Conservation (phyloP, 129 eudicot species). For the Oenanthe sinensis region DNA sequence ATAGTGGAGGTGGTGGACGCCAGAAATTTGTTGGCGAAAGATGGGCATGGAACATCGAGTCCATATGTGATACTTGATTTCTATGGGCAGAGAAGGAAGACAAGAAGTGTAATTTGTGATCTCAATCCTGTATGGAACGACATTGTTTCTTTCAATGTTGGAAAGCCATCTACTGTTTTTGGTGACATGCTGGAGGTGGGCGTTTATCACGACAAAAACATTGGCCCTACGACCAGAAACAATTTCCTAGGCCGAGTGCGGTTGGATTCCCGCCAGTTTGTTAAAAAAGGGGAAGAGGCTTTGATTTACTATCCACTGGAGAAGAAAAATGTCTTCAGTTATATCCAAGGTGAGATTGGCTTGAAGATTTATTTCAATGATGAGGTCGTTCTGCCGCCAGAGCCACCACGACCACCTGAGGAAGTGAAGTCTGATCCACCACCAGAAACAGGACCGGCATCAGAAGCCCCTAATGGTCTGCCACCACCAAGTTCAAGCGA, state of each 20-base stretch:
- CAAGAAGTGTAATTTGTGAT: slow-evolving; percentile 51
- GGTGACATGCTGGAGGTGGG: slow-evolving; percentile 83
- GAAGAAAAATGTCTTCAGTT: slow-evolving; percentile 58
- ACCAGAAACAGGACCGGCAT: slow-evolving; percentile 14
- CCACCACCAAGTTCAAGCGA: slow-evolving; percentile 15
- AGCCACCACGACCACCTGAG: slow-evolving; percentile 29
- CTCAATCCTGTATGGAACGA: slow-evolving; percentile 88
- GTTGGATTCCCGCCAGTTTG: slow-evolving; percentile 66
- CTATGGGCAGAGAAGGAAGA: slow-evolving; percentile 70
- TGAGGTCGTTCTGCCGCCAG: slow-evolving; percentile 32
- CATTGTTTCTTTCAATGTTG: slow-evolving; percentile 61
- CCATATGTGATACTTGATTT: slow-evolving; percentile 71
- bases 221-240: slow-evolving; percentile 74
- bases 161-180: slow-evolving; percentile 61
- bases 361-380: slow-evolving; percentile 65
- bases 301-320: slow-evolving; percentile 68
- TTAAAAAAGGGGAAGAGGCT: slow-evolving; percentile 88
- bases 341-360: slow-evolving; percentile 84
- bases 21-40: slow-evolving; percentile 51
- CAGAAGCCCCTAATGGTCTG: neutral
- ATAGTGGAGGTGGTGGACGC: slow-evolving; percentile 76
- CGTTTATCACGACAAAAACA: slow-evolving; percentile 52
- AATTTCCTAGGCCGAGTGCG: slow-evolving; percentile 75
- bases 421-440: slow-evolving; percentile 24
- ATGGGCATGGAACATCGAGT: slow-evolving; percentile 80